Evolutionary conservation across 805 yeast species (phyloP), one percentile per base, ranked within the genome.

Genomic region (Teunomyces aglyptinius): DNA sequence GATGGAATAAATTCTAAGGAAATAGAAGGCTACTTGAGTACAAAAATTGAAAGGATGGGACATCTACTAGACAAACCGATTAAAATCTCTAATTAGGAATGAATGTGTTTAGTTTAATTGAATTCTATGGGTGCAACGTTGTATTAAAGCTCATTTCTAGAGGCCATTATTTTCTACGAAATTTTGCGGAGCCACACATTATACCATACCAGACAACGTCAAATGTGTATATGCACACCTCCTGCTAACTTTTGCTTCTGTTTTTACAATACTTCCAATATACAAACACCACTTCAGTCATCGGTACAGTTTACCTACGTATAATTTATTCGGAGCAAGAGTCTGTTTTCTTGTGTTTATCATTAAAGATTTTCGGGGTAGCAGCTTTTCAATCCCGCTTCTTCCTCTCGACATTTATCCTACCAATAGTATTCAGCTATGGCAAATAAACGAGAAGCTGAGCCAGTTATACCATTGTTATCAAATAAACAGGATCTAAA

Each of bases 31-130:
- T 94, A 94, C 60, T 71, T 94, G 49, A 80, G 94, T 58, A 94
- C 99, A 1, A 94, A 94, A 69, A 87, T 92, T 44, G 96, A 92
- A 65, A 77, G 96, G 58, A 94, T 94, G 99, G 99, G 99, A 0
- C 99, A 94, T 67, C 68, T 94, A 47, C 73, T 94, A 47, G 83
- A 67, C 78, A 55, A 75, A 62, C 71, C 73, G 7, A 56, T 67
- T 33, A 57, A 52, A 45, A 63, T 66, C 10, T 16, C 42, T 31
- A 19, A 29, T 28, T 41, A 41, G 22, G 38, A 35, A 18, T 7
- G n/a, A 4, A 31, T 41, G 18, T 29, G n/a, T 28, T 15, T 22
- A 18, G 16, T 20, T 11, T 18, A 12, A 10, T 29, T 7, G 18
- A 29, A 8, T 5, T 27, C 5, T 22, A 20, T 6, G 12, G n/a